phyloP scores from a whole-genome alignment of 768 basidiomycete species.

The Zangia roseola region DNA sequence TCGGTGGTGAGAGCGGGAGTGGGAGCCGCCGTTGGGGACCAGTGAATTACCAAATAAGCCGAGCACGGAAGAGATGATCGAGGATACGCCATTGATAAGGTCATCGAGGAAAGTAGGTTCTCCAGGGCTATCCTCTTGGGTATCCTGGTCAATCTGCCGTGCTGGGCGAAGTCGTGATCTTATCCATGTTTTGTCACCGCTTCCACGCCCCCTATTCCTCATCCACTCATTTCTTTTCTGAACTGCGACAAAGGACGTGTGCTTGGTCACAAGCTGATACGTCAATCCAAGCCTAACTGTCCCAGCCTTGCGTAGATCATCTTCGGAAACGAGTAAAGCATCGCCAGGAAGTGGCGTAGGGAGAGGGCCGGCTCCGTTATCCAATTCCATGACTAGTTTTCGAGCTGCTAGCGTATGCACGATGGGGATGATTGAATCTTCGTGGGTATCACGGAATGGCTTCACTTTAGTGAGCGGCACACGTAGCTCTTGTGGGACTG shows the following conservation, averaged over 20 bases:
- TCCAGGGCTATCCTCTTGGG: not conserved
- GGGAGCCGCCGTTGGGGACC: not conserved
- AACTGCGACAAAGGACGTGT: conserved; percentile 59
- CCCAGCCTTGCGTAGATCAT: conserved; percentile 40
- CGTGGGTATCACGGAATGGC: conserved; percentile 20
- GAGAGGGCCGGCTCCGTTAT: conserved; percentile 35
- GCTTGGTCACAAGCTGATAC: conserved; percentile 50
- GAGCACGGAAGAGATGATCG: conserved; percentile 17
- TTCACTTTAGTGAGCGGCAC: conserved; percentile 27
- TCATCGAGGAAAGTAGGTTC: conserved; percentile 15
- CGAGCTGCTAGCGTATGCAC: conserved; percentile 58
- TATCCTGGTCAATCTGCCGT: not conserved
- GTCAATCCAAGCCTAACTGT: conserved; percentile 49
- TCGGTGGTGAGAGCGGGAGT: not conserved
- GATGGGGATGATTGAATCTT: conserved; percentile 26
- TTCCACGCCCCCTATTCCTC: conserved; percentile 6
- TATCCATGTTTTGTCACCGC: conserved; percentile 6
- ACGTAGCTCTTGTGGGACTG: conserved; percentile 11
- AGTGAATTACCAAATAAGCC: conserved; percentile 4
- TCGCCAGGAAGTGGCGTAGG: conserved; percentile 28
- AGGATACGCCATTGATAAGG: conserved; percentile 17
- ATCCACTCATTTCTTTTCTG: conserved; percentile 32
- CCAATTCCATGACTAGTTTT: conserved; percentile 51
- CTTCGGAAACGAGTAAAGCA: conserved; percentile 25
- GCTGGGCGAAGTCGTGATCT: conserved; percentile 14